Evolutionary conservation across 805 yeast genomes (phyloP), one percentile per base, ranked within the genome.

Genomic region (Debaryomyces hansenii): DNA sequence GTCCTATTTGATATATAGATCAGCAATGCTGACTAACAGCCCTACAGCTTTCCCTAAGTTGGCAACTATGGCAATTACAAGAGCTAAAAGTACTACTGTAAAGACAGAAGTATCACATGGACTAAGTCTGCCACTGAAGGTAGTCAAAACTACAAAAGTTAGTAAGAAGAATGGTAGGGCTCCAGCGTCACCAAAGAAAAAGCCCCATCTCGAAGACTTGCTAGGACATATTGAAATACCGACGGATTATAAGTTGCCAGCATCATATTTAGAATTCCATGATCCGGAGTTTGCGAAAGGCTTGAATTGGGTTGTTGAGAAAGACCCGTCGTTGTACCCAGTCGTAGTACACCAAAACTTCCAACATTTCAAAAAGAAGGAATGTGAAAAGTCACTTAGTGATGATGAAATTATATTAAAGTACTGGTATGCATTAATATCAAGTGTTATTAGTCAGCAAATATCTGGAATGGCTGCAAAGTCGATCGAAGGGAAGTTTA

Each of bases 391-490:
- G 32, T 34, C 32, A 6, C 44, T 39, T 7, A 41, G 38, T 1
- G 47, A 52, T 4, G 41, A 35, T 6, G 68, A 60, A 4, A 37
- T 54, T 18, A 66, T 70, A 21, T 41, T 45, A 24, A 39, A 46
- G 10, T 72, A 72, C 50, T 72, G 77, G 77, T 57, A 64, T 43
- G 53, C 67, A 31, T 54, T 72, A 34, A 56, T 72, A 1, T 50
- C 63, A 5, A 66, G 73, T 31, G 78, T 87, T 3, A 78, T 87
- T 2, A 76, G 85, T 0, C 94, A 87, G 61, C 94, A 87, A 59
- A 79, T 87, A 9, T 82, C 87, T 52, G 96, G 96, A 1, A 76
- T 80, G 0, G 95, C 97, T 1, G 96, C 97, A 0, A 62, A 57
- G 8, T 75, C 90, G 1, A 87, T 90, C 27, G 74, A 77, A 46